A percentile compares a stretch with the other conserved stretches of the same genome.
Conservation (phyloP, 208 protist genomes). For the Phytomonas francai region DNA sequence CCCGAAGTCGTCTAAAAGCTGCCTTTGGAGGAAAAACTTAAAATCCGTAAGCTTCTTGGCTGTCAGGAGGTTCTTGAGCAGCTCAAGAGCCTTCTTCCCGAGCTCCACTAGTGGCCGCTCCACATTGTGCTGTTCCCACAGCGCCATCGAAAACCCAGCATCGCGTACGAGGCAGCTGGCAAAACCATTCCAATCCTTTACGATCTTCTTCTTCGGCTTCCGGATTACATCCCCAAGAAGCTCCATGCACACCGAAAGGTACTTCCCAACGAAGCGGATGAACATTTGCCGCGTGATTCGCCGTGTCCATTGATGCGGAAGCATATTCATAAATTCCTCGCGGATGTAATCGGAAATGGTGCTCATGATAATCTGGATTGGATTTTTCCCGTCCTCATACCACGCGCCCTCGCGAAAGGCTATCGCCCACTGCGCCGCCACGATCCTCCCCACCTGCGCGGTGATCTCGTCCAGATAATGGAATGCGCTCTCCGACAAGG, state of each 20-base stretch:
- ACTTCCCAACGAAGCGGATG: slow-evolving; percentile 60
- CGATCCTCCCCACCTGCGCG: slow-evolving; percentile 72
- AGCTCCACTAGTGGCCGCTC: slow-evolving; percentile 49
- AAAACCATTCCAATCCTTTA: slow-evolving; percentile 64
- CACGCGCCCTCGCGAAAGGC: slow-evolving; percentile 64
- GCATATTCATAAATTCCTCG: slow-evolving; percentile 69
- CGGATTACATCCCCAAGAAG: slow-evolving; percentile 77
- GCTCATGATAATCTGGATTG: slow-evolving; percentile 72
- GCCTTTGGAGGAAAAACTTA: slow-evolving; percentile 59
- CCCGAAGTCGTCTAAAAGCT: slow-evolving; percentile 76
- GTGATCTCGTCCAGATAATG: slow-evolving; percentile 85
- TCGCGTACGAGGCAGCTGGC: slow-evolving; percentile 63
- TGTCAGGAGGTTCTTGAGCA: slow-evolving; percentile 47
- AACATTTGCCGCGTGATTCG: slow-evolving; percentile 68
- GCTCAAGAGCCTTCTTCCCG: slow-evolving; percentile 40
- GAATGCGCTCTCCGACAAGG: slow-evolving; percentile 48
- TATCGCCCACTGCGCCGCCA: slow-evolving; percentile 57
- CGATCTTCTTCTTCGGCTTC: slow-evolving; percentile 56
- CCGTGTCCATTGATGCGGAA: slow-evolving; percentile 51
- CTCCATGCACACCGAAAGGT: slow-evolving; percentile 64
- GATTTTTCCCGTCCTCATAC: slow-evolving; percentile 62
- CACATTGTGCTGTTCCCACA: slow-evolving; percentile 39
- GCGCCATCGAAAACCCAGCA: slow-evolving; percentile 35
- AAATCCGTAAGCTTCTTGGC: slow-evolving; percentile 70
- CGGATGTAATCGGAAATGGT: slow-evolving; percentile 80